Base-by-base conservation (phyloP, 768 basidiomycete genomes). In the Russula foetens region DNA sequence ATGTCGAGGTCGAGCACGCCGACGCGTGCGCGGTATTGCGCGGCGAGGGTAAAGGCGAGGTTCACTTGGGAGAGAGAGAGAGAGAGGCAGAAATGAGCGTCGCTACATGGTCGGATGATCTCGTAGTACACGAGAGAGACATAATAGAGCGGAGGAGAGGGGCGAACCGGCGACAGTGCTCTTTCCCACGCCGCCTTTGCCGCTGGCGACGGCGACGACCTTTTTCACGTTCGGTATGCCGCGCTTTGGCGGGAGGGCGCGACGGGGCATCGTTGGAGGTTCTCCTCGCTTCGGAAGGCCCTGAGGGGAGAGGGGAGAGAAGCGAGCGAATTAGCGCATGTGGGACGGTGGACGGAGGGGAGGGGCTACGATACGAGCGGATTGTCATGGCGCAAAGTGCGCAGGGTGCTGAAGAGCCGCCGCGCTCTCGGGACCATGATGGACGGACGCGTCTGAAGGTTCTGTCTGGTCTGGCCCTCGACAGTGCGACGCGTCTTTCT, bases 131-230 rank as follows among this genome's bases (percentile, higher is more conserved):
- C 3, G 19, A 3, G n/a, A 39, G 12, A 35, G 4, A 51, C 12
- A 26, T 29, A 19, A 31, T 45, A 29, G 29, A 39, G n/a, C n/a
- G n/a, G n/a, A n/a, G n/a, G n/a, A n/a, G n/a, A n/a, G n/a, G 31
- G 23, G 68, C 80, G 41, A 63, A 94, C 93, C 88, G 58, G 94
- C 91, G 33, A 98, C 77, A 0, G 93, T 98, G 63, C 91, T 93
- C 74, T 97, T 98, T 19, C 95, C 95, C 19, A 97, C 95, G 2
- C 95, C 95, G 26, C 96, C 96, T 69, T 98, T 98, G 5, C 93
- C 95, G 64, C 90, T 92, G 8, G 93, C 90, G 0, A 98, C 92
- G 2, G 82, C 87, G 4, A 98, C 69, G 17, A 95, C 84, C 63
- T 85, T 84, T 66, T 85, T 84, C 7, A 93, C 94, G 66, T 96